Evolutionary conservation across 768 basidiomycete genomes (phyloP).

Genomic region (Wakefieldia striispora): DNA sequence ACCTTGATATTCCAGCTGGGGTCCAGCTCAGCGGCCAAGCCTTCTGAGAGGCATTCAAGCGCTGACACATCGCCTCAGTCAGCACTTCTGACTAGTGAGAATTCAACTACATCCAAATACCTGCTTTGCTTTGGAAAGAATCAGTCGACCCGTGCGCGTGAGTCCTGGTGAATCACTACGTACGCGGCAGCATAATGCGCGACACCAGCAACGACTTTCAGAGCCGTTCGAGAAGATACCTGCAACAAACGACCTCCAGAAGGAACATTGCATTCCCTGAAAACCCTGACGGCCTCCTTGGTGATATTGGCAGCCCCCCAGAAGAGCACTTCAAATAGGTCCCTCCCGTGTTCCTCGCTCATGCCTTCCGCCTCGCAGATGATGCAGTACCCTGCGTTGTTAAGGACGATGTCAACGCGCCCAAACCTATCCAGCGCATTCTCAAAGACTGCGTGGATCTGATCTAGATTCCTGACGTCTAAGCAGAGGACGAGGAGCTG

Average conservation of each 20-base stretch:
- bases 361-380: constrained; percentile 39
- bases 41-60: constrained; percentile 39
- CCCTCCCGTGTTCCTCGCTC: constrained; percentile 32
- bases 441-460: constrained; percentile 36
- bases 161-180: constrained; percentile 5
- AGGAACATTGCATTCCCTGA: constrained; percentile 40
- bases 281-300: constrained; percentile 31
- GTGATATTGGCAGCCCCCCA: constrained; percentile 37
- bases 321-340: constrained; percentile 39
- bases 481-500: constrained; percentile 38
- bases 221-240: constrained; percentile 29
- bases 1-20: constrained; percentile 50
- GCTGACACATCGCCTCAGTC: constrained; percentile 24
- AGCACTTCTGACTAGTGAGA: not conserved
- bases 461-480: constrained; percentile 35
- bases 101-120: constrained; percentile 6
- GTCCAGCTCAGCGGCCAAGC: constrained; percentile 40
- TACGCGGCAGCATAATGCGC: constrained; percentile 28
- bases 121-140: constrained; percentile 22
- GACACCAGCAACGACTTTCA: constrained; percentile 18
- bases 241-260: constrained; percentile 40
- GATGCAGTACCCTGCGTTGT: constrained; percentile 38
- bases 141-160: not conserved
- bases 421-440: constrained; percentile 37
- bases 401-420: constrained; percentile 44